phyloP scores from a whole-genome alignment of 108 stramenopile genomes.

The Nitzschia palea region DNA sequence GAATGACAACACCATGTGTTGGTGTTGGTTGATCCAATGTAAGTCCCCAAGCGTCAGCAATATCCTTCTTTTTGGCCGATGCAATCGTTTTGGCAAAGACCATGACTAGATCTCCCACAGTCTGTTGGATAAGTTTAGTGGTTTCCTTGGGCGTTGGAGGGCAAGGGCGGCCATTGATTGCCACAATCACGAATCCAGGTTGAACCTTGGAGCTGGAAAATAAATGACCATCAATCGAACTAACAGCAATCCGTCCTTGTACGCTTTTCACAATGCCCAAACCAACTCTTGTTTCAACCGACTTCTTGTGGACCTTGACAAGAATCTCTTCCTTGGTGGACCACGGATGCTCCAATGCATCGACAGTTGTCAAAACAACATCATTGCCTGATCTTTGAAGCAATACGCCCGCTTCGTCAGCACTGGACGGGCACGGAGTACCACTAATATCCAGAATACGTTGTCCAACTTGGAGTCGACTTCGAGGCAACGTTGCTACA shows the following conservation, averaged over 20 bases:
- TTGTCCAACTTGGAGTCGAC: neutral
- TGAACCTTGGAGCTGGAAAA: neutral
- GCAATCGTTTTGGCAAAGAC: slow-evolving; percentile 8
- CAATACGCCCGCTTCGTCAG: neutral
- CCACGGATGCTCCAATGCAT: neutral
- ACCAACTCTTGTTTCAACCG: neutral
- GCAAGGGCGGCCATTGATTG: slow-evolving; percentile 5
- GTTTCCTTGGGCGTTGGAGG: neutral
- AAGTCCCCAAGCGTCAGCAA: neutral
- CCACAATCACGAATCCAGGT: neutral
- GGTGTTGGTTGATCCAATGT: neutral
- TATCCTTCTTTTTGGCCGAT: neutral
- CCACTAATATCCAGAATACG: neutral
- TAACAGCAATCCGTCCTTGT: slow-evolving; percentile 8
- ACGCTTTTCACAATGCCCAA: neutral
- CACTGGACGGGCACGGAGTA: neutral
- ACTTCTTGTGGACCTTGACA: neutral
- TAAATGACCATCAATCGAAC: neutral
- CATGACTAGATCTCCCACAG: neutral
- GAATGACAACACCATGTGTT: neutral
- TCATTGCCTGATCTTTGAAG: neutral
- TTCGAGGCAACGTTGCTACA: neutral
- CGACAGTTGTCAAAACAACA: neutral
- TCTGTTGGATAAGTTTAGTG: neutral
- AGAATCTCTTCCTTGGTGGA: neutral